Base-by-base conservation (phyloP, 73 alveolate genomes). In the Loxodes magnus region DNA sequence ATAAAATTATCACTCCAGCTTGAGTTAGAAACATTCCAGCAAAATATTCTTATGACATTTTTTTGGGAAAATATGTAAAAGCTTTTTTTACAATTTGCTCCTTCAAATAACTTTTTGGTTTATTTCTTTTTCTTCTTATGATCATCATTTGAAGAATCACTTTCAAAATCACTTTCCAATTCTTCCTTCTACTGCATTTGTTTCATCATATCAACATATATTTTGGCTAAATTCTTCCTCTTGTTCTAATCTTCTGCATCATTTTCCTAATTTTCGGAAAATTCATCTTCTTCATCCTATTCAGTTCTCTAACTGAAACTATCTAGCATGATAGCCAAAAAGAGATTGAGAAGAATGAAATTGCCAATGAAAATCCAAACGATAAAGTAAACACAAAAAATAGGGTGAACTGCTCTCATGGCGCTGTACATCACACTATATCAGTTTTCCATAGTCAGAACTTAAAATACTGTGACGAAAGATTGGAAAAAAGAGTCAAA, bases 281-380 rank as follows among this genome's bases (percentile, higher is more conserved):
- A n/a, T 10, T 7, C 52, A 46, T 6, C 37, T 6, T 7, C 35
- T 14, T 7, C 6, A 5, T 38, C 52, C 6, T 38, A 22, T 14
- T 38, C 52, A 38, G 5, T 38, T 38, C n/a, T n/a, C n/a, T 38
- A 22, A 38, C 52, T 38, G 43, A 92, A 92, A 2, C 93, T 55
- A 69, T 92, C 97, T 3, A 92, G 78, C 12, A 92, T 49, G 41
- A 86, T 84, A 24, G 97, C 93, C 36, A 87, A 63, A 73, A 92
- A 92, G 50, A 92, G 56, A 73, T 92, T 92, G 50, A 92, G 72
- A 5, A 92, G 77, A 21, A 88, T 84, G 54, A 67, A 88, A 68
- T 89, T 88, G 30, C 99, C 99, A 10, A 92, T 59, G 60, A 88
- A 73, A 9, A 92, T 90, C 99, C 99, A 71, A 23, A 88, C 53